Percentiles rank a stretch among this genome's conserved stretches.
Conservation (phyloP, 148 eudicot genomes). For the Nepenthes mirabilis region DNA sequence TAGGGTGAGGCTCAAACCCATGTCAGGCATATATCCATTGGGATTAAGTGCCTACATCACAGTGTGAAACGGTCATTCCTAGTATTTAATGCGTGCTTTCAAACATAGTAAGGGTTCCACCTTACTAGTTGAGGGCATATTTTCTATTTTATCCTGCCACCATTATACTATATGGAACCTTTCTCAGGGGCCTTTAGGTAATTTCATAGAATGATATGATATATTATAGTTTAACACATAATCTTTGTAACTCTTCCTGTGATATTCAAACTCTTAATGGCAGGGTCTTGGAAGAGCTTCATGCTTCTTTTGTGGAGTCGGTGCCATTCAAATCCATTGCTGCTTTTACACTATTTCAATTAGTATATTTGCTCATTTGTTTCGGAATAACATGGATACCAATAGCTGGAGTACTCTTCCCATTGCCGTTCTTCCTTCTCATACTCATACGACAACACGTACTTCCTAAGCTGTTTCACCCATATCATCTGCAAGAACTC, state of each 20-base stretch:
- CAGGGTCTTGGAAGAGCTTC: conserved; percentile 58
- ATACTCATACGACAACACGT: conserved; percentile 42
- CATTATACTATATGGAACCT: too few relatives aligned
- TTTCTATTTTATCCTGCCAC: too few relatives aligned
- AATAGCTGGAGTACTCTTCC: conserved; percentile 62
- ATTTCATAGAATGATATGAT: not conserved
- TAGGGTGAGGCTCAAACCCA: too few relatives aligned
- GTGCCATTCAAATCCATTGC: conserved; percentile 61
- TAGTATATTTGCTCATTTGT: conserved; percentile 42
- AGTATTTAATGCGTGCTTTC: too few relatives aligned
- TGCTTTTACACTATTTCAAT: conserved; percentile 46
- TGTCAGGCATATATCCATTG: too few relatives aligned
- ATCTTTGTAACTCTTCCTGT: not conserved
- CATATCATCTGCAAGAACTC: conserved; percentile 39
- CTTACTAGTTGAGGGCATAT: too few relatives aligned
- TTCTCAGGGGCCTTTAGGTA: not conserved
- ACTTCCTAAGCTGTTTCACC: conserved; percentile 56
- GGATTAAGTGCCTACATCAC: too few relatives aligned
- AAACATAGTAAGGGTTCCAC: too few relatives aligned
- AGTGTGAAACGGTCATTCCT: too few relatives aligned
- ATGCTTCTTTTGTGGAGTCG: conserved; percentile 60
- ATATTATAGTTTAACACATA: not conserved
- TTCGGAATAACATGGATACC: conserved; percentile 87
- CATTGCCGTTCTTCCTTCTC: conserved; percentile 59
- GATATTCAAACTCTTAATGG: not conserved